These are phyloP conservation scores for Trichocladium uniseriatum DNA, from an alignment of 495 filamentous ascomycete species.

Conservation along the genomic window DNA sequence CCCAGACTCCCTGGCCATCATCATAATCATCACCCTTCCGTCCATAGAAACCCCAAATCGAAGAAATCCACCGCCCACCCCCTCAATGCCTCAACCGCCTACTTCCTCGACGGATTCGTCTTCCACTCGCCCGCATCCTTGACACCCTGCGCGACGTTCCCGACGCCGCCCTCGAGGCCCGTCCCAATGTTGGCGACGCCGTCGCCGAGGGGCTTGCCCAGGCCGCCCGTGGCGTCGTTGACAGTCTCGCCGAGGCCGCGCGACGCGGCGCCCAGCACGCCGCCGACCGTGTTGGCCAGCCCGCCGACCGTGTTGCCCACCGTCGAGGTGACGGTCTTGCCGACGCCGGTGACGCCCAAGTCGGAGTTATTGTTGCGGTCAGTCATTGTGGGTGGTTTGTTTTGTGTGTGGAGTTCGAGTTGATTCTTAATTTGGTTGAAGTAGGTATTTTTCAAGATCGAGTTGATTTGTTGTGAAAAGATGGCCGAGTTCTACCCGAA, in stretches of 20 bases:
- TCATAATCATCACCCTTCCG: too few relatives aligned
- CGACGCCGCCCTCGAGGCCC: conserved; percentile 51
- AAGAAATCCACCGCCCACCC: too few relatives aligned
- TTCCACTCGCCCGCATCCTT: conserved; percentile 64
- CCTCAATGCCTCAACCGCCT: too few relatives aligned
- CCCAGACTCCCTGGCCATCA: too few relatives aligned
- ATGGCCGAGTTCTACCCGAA: too few relatives aligned
- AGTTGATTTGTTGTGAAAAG: too few relatives aligned
- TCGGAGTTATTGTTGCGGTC: conserved; percentile 31
- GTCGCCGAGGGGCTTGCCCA: conserved; percentile 58
- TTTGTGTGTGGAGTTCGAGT: conserved; percentile 3
- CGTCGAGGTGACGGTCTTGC: conserved; percentile 51
- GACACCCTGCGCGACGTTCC: conserved; percentile 49
- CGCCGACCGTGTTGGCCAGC: conserved; percentile 56
- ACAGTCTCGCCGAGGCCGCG: conserved; percentile 38
- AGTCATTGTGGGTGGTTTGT: conserved; percentile 29
- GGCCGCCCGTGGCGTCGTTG: conserved; percentile 46
- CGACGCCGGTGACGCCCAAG: conserved; percentile 55
- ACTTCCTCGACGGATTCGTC: too few relatives aligned
- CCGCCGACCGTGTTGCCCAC: conserved; percentile 44
- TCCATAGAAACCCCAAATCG: too few relatives aligned
- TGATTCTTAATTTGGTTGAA: conserved; percentile 1
- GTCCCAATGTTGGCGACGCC: conserved; percentile 51
- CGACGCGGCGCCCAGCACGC: conserved; percentile 57
- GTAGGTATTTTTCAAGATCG: too few relatives aligned